Evolutionary conservation across 257 asterid genomes (phyloP), one percentile per base, ranked within the genome.

Genomic region (Cordia subcordata): DNA sequence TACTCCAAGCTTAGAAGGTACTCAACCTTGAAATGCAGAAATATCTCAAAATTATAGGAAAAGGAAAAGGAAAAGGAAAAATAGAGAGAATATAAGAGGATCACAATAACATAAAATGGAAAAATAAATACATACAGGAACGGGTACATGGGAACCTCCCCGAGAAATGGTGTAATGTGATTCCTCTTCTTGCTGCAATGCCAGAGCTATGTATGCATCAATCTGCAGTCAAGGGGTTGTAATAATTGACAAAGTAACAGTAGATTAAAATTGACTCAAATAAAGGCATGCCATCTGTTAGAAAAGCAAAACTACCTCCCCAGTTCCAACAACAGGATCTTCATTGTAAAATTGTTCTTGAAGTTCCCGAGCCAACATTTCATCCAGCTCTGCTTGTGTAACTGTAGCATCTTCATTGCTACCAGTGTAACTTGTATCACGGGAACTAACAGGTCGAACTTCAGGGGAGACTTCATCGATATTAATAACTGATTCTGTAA

Each of bases 281-380:
- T n/a, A n/a, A n/a, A n/a, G n/a, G n/a, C n/a, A n/a, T n/a, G n/a
- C n/a, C n/a, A n/a, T n/a, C n/a, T n/a, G n/a, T n/a, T 57, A 57
- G 49, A 68, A 57, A 37, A 35, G 33, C 37, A 62, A 53, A 60
- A n/a, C 42, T 52, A 92, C 96, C 95, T 88, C 85, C 22, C 59
- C 66, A 64, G 50, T 64, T 59, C 83, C 79, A n/a, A 72, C 51
- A 64, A 63, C 73, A 57, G 88, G 87, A 39, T 23, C 53, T 77
- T 92, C 98, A 68, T 67, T 86, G 65, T 88, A 92, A 58, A 88
- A 62, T 63, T 92, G 96, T 58, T 92, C 93, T 79, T 92, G 98
- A 62, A 92, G 95, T 62, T 92, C 96, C 63, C 81, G 90, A 65
- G 98, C 98, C 67, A 92, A 69, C 64, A 65, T 79, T 72, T 86